phyloP scores from a whole-genome alignment of 345 rosid genomes.

The Eucalyptus brandiana region DNA sequence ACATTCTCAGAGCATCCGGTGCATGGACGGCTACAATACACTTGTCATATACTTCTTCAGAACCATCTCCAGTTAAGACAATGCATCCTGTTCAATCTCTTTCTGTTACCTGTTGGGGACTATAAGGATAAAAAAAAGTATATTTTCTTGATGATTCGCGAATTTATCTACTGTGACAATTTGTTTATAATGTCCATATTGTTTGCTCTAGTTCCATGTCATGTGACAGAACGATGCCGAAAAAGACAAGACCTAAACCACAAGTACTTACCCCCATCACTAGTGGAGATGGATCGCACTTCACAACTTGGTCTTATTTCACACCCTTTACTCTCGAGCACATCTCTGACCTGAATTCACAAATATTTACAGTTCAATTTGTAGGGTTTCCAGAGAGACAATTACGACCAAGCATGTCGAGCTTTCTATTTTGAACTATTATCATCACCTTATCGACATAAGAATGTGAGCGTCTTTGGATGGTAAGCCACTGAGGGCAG shows the following conservation, averaged over 20 bases:
- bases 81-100: constrained; percentile 24
- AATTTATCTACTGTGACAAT: neutral
- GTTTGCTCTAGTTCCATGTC: neutral
- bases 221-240: neutral
- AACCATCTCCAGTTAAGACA: constrained; percentile 32
- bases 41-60: constrained; percentile 23
- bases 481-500: constrained; percentile 82
- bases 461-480: constrained; percentile 45
- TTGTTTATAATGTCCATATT: neutral
- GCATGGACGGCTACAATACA: constrained; percentile 66
- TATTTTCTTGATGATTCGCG: neutral
- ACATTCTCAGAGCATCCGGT: constrained; percentile 59
- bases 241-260: neutral
- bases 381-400: neutral
- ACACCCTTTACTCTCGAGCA: constrained; percentile 53
- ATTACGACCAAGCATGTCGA: neutral
- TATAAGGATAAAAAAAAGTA: neutral
- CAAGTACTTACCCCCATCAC: constrained; percentile 20
- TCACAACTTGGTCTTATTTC: constrained; percentile 45
- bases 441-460: constrained; percentile 54
- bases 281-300: constrained; percentile 36
- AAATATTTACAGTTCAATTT: neutral
- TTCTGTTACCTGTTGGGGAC: neutral
- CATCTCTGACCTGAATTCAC: constrained; percentile 39
- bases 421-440: neutral